Evolutionary conservation across 169 alveolate species (phyloP).

Genomic region (Eimeria sp.): DNA sequence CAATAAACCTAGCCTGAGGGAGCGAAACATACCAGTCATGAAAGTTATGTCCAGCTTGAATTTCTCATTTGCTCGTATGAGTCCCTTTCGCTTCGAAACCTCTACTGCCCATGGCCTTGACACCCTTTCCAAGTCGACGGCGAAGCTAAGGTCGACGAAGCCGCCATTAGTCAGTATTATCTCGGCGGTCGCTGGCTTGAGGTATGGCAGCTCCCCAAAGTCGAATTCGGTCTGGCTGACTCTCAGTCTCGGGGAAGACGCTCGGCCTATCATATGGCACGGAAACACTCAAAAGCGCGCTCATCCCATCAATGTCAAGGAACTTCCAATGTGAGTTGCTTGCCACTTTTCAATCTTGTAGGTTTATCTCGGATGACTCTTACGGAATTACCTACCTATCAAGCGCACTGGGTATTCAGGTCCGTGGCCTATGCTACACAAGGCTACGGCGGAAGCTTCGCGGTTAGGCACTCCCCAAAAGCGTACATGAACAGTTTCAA

Average conservation of each 20-base stretch:
- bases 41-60: constrained; percentile 90
- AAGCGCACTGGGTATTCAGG: constrained; percentile 95
- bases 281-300: neutral
- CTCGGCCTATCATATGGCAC: constrained; percentile 20
- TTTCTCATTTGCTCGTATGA: constrained; percentile 94
- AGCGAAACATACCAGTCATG: constrained; percentile 86
- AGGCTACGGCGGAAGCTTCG: constrained; percentile 92
- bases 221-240: constrained; percentile 91
- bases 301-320: no score
- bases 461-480: constrained; percentile 94
- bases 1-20: neutral
- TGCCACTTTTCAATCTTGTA: neutral
- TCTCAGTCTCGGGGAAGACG: constrained; percentile 89
- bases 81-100: constrained; percentile 92
- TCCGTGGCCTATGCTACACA: constrained; percentile 96
- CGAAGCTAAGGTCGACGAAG: constrained; percentile 94
- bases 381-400: constrained; percentile 90
- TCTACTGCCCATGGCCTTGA: constrained; percentile 92
- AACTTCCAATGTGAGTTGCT: neutral
- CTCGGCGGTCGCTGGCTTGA: constrained; percentile 82
- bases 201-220: constrained; percentile 91
- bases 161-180: constrained; percentile 93
- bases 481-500: constrained; percentile 93
- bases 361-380: neutral
- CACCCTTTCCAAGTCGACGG: constrained; percentile 90